Evolutionary conservation across 2,329 filamentous ascomycete species (phyloP), one percentile per base, ranked within the genome.

Genomic region (Trichoderma breve): DNA sequence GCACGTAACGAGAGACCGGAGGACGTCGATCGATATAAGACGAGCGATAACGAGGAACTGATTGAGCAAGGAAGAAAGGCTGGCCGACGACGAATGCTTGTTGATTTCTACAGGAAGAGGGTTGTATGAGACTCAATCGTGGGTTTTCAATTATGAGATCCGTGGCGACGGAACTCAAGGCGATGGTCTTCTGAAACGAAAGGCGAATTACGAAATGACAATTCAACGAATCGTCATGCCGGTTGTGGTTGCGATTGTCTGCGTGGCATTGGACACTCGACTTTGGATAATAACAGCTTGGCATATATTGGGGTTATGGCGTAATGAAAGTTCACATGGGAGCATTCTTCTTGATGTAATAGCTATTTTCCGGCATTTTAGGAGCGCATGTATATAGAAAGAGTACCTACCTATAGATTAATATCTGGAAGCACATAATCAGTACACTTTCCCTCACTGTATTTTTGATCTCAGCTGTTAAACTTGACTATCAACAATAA

Each of bases 11-110:
- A 81, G 32, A 75, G 75, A 30, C 75, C 77, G 0, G 76, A 80
- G 14, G 74, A 79, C 11, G 76, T 80, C 15, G 78, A 79, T 60
- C 76, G 75, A 2, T 78, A 80, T n/a, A 78, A 78, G 72, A 74
- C 77, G 0, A 77, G 79, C 6, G 77, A 77, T 21, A 79, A 79
- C 51, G 79, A 80, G 58, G 78, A 80, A 24, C 66, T 80, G 2
- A 76, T 74, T 18, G 74, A 75, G 26, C 76, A 75, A 71, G 79
- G 80, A 57, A 77, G 76, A 63, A 76, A 76, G 69, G 76, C 71
- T 43, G 80, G 79, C 2, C 74, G 80, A 28, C 76, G 78, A 74
- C 76, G 76, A 62, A 81, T 82, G 79, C 12, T 80, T 15, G 72
- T 74, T 7, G 78, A 81, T 34, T 80, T 79, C 68, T 80, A 78